Evolutionary conservation across 2,329 filamentous ascomycete species (phyloP).

Genomic region (Mariannaea elegans): DNA sequence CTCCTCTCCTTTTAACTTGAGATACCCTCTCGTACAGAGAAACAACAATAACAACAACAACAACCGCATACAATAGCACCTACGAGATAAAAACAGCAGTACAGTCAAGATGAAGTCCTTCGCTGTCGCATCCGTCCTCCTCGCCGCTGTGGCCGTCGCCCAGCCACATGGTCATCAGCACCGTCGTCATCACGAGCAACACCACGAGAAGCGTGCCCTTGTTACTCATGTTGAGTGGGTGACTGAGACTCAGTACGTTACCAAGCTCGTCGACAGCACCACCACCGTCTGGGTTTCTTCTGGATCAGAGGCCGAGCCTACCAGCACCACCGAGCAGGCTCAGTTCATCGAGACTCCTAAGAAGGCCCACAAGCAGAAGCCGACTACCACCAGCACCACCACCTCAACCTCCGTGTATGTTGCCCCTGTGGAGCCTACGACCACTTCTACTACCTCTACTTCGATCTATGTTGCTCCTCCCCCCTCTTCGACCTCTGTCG

Average conservation of each 20-base stretch:
- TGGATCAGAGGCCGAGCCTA: slow-evolving; percentile 42
- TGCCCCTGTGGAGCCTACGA: slow-evolving; percentile 35
- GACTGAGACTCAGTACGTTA: slow-evolving; percentile 57
- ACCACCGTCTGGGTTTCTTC: slow-evolving; percentile 56
- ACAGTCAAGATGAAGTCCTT: slow-evolving; percentile 54
- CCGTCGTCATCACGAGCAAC: slow-evolving; percentile 45
- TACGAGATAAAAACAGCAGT: slow-evolving; percentile 20
- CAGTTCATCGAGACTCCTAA: slow-evolving; percentile 29
- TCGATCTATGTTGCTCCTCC: slow-evolving; percentile 24
- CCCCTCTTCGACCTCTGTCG: slow-evolving; percentile 8
- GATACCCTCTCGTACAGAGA: slow-evolving; percentile 34
- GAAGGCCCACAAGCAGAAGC: slow-evolving; percentile 32
- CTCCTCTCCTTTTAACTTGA: slow-evolving; percentile 33
- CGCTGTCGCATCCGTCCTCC: slow-evolving; percentile 42
- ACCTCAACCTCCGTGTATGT: slow-evolving; percentile 23
- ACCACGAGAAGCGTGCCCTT: slow-evolving; percentile 50
- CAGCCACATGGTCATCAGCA: slow-evolving; percentile 58
- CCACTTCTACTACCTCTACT: slow-evolving; percentile 26
- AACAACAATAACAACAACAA: neutral
- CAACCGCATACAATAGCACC: slow-evolving; percentile 28
- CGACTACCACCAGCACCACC: slow-evolving; percentile 34
- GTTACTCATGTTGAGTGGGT: slow-evolving; percentile 62
- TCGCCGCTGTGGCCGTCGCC: slow-evolving; percentile 56
- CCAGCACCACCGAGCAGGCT: slow-evolving; percentile 5
- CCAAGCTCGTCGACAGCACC: slow-evolving; percentile 57